Evolutionary conservation across 768 basidiomycete genomes (phyloP).

Genomic region (Podaxis pistillaris): DNA sequence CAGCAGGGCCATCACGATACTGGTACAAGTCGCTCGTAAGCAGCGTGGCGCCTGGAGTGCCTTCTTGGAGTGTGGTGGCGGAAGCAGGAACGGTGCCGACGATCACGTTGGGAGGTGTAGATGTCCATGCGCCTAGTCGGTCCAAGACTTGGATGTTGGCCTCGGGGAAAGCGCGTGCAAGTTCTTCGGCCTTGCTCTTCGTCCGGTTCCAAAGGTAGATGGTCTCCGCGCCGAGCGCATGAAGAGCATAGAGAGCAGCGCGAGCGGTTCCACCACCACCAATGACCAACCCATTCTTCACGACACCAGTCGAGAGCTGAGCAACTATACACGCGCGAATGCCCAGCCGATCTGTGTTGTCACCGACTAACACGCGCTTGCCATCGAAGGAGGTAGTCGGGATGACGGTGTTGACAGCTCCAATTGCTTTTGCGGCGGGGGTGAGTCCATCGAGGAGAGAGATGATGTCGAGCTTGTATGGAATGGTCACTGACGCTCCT

Average conservation of each 20-base stretch:
- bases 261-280: constrained; percentile 95
- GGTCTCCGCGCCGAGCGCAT: constrained; percentile 58
- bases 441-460: constrained; percentile 78
- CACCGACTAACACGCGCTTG: constrained; percentile 64
- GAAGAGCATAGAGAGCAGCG: constrained; percentile 89
- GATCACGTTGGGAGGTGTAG: constrained; percentile 64
- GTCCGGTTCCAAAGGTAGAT: constrained; percentile 94
- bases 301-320: constrained; percentile 34
- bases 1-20: constrained; percentile 46
- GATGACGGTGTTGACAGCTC: constrained; percentile 94
- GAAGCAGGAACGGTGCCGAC: constrained; percentile 86
- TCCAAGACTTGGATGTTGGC: constrained; percentile 61
- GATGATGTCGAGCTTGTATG: constrained; percentile 90
- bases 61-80: constrained; percentile 41
- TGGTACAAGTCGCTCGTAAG: constrained; percentile 60
- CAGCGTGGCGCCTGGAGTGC: constrained; percentile 34
- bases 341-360: constrained; percentile 96
- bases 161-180: constrained; percentile 67
- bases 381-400: constrained; percentile 29
- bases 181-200: constrained; percentile 60
- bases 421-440: constrained; percentile 79
- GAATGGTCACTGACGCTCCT: constrained; percentile 96
- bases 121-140: constrained; percentile 53
- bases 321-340: constrained; percentile 59
- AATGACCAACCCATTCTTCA: constrained; percentile 73